phyloP scores from a whole-genome alignment of 2,329 filamentous ascomycete species.

The Colletotrichum chlorophyti region DNA sequence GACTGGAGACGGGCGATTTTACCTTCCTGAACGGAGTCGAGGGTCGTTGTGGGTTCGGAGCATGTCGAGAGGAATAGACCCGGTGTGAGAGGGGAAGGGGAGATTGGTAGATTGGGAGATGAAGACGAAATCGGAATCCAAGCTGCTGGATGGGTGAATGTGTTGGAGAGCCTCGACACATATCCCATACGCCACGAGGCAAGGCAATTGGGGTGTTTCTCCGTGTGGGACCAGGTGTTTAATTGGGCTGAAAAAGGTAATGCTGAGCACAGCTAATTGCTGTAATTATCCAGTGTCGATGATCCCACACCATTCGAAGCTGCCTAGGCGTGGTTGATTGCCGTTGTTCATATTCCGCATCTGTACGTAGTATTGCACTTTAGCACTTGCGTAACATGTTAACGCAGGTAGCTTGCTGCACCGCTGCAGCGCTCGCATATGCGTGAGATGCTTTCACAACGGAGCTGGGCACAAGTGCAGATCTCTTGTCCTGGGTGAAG shows the following conservation, averaged over 20 bases:
- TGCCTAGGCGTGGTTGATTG: too few relatives aligned
- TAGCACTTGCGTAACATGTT: too few relatives aligned
- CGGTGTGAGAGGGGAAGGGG: slow-evolving; percentile 1
- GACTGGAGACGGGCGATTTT: too few relatives aligned
- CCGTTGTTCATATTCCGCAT: too few relatives aligned
- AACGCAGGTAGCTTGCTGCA: neutral
- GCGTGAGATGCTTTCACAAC: slow-evolving; percentile 16
- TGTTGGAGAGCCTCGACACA: neutral
- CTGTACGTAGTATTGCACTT: too few relatives aligned
- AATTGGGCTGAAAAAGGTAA: too few relatives aligned
- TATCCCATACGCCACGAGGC: too few relatives aligned
- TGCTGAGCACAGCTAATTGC: too few relatives aligned
- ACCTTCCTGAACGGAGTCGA: slow-evolving; percentile 6
- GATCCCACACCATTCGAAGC: too few relatives aligned
- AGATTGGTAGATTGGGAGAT: slow-evolving; percentile 4
- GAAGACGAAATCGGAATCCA: neutral
- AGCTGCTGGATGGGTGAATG: neutral
- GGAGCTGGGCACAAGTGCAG: slow-evolving; percentile 9
- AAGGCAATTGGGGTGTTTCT: too few relatives aligned
- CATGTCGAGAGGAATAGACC: slow-evolving; percentile 7
- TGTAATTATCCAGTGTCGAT: too few relatives aligned
- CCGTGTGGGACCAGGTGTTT: too few relatives aligned
- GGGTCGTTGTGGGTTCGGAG: slow-evolving; percentile 5
- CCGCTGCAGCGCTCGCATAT: slow-evolving; percentile 6
- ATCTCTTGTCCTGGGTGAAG: slow-evolving; percentile 1